A percentile compares a stretch with the other conserved stretches of the same genome.
phyloP scores from a whole-genome alignment of 768 basidiomycete genomes.

The Leccinum subgranulosum region DNA sequence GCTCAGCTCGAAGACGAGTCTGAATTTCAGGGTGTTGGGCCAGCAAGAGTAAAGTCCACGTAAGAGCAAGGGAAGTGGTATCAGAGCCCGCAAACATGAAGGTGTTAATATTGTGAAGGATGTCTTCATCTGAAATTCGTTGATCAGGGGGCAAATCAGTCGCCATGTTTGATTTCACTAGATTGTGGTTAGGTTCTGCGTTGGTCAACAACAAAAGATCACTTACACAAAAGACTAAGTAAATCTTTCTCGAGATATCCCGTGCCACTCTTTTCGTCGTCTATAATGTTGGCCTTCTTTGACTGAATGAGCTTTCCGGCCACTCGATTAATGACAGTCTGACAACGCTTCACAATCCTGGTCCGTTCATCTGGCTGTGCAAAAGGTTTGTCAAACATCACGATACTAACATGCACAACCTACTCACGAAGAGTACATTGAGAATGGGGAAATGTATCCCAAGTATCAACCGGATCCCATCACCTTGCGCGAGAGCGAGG shows the following conservation, averaged over 20 bases:
- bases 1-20: slow-evolving; percentile 65
- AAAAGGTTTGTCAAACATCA: slow-evolving; percentile 1
- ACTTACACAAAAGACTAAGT: slow-evolving; percentile 71
- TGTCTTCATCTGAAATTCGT: slow-evolving; percentile 83
- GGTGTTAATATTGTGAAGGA: slow-evolving; percentile 82
- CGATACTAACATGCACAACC: not conserved
- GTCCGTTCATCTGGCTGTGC: slow-evolving; percentile 52
- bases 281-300: slow-evolving; percentile 70
- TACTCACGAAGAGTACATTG: slow-evolving; percentile 54
- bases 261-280: slow-evolving; percentile 51
- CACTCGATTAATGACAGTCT: slow-evolving; percentile 60
- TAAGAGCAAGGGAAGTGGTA: slow-evolving; percentile 76
- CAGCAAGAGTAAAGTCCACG: slow-evolving; percentile 80
- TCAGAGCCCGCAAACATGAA: slow-evolving; percentile 92
- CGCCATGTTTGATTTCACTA: slow-evolving; percentile 83
- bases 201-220: not conserved
- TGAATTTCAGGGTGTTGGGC: slow-evolving; percentile 67
- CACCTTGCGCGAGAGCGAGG: slow-evolving; percentile 58
- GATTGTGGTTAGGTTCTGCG: slow-evolving; percentile 5
- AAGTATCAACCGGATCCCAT: slow-evolving; percentile 42
- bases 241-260: slow-evolving; percentile 68
- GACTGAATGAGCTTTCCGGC: slow-evolving; percentile 76
- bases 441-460: slow-evolving; percentile 59
- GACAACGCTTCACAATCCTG: slow-evolving; percentile 52
- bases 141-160: slow-evolving; percentile 65